A percentile compares a stretch with the other conserved stretches of the same genome.
These are phyloP conservation scores for Sutorius eximius DNA, from an alignment of 1,284 basidiomycete genomes.

Conservation along the genomic window DNA sequence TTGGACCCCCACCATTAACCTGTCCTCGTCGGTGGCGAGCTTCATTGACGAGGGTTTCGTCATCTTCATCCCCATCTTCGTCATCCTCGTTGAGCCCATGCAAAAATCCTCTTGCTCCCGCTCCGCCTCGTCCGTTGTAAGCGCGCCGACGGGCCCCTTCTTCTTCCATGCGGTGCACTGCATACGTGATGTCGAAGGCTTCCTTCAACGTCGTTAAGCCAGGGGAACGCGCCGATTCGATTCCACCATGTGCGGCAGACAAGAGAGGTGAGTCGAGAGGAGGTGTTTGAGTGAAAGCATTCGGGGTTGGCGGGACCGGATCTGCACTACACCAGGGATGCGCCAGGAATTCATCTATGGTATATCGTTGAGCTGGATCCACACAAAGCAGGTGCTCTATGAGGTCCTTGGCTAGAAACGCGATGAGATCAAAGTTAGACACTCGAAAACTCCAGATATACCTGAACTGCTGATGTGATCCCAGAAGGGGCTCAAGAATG, in stretches of 20 bases:
- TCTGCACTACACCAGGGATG: conserved; percentile 92
- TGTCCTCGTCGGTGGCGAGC: conserved; percentile 50
- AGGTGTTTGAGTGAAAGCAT: conserved; percentile 44
- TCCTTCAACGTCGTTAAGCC: conserved; percentile 93
- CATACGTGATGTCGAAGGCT: conserved; percentile 98
- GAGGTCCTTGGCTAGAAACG: conserved; percentile 83
- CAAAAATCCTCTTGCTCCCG: conserved; percentile 80
- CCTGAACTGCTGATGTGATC: conserved; percentile 88
- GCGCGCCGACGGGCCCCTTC: conserved; percentile 87
- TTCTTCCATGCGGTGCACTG: conserved; percentile 99
- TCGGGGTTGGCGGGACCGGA: conserved; percentile 63
- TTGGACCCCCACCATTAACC: conserved; percentile 31
- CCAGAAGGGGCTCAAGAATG: conserved; percentile 99
- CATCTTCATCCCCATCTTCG: conserved; percentile 53
- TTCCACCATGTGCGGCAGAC: conserved; percentile 71
- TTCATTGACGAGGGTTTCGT: conserved; percentile 46
- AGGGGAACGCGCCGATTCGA: conserved; percentile 81
- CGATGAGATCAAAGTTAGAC: conserved; percentile 11
- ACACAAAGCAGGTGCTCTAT: conserved; percentile 95
- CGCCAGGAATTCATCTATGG: conserved; percentile 95
- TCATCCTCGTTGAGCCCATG: conserved; percentile 92
- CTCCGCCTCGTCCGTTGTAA: conserved; percentile 74
- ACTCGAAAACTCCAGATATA: conserved; percentile 37
- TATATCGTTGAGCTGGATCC: conserved; percentile 92
- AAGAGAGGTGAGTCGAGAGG: conserved; percentile 93